These are phyloP conservation scores for Ophiobolus disseminans DNA, from an alignment of 2,329 filamentous ascomycete genomes.

Conservation along the genomic window DNA sequence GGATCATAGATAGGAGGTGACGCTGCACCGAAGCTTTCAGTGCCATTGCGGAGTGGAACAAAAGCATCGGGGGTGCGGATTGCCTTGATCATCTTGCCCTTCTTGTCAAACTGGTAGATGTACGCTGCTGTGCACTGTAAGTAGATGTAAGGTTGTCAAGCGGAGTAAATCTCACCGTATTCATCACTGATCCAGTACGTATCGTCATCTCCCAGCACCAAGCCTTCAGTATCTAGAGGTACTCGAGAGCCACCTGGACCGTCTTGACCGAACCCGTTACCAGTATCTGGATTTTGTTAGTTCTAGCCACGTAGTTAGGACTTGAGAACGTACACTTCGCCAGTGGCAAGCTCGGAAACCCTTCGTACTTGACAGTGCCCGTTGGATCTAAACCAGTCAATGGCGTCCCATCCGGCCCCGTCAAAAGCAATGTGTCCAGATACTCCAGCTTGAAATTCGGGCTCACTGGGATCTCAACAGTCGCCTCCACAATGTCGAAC, in stretches of 20 bases:
- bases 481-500: constrained; percentile 63
- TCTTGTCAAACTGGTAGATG: constrained; percentile 68
- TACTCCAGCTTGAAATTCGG: constrained; percentile 70
- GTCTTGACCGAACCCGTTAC: constrained; percentile 70
- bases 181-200: constrained; percentile 72
- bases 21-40: constrained; percentile 67
- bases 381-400: constrained; percentile 53
- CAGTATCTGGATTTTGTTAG: constrained; percentile 52
- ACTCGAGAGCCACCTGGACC: constrained; percentile 67
- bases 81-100: constrained; percentile 67
- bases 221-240: constrained; percentile 70
- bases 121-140: constrained; percentile 63
- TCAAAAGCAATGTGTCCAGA: constrained; percentile 69
- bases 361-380: constrained; percentile 55
- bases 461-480: constrained; percentile 58
- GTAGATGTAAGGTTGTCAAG: neutral
- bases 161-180: constrained; percentile 18
- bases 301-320: neutral
- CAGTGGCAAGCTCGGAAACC: constrained; percentile 68
- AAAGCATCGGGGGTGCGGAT: constrained; percentile 70
- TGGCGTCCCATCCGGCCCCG: constrained; percentile 67
- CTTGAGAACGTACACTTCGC: constrained; percentile 57
- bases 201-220: constrained; percentile 66
- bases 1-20: constrained; percentile 68
- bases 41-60: constrained; percentile 68